A percentile compares a stretch with the other conserved stretches of the same genome.
These are phyloP conservation scores for Mucor lusitanicus DNA, from an alignment of 371 early-diverging fungal genomes.

Conservation along the genomic window DNA sequence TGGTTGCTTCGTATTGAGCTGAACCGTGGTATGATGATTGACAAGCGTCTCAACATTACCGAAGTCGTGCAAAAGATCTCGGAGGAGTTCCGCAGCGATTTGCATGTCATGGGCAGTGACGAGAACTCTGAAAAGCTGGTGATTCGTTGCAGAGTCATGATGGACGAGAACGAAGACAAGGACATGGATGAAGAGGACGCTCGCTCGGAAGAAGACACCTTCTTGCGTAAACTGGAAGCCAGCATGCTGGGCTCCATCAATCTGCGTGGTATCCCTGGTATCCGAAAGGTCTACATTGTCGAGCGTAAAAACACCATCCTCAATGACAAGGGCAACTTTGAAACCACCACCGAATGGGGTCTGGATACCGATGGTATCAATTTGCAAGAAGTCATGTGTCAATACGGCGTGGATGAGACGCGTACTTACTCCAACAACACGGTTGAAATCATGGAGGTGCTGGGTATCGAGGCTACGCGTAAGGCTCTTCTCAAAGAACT, in stretches of 20 bases:
- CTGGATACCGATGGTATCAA: conserved; percentile 99
- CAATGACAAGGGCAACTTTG: conserved; percentile 67
- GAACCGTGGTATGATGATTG: conserved; percentile 86
- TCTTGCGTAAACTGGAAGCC: conserved; percentile 83
- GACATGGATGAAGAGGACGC: conserved; percentile 67
- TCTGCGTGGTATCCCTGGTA: conserved; percentile 90
- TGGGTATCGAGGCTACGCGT: conserved; percentile 99
- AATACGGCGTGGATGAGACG: conserved; percentile 81
- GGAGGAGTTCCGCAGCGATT: conserved; percentile 73
- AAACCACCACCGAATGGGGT: conserved; percentile 75
- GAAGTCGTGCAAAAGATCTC: conserved; percentile 75
- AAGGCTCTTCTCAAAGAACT: conserved; percentile 93
- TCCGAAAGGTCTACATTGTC: conserved; percentile 92
- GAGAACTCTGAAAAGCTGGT: conserved; percentile 92
- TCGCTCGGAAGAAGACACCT: conserved; percentile 84
- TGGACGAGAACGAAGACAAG: conserved; percentile 60
- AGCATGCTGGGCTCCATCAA: conserved; percentile 86
- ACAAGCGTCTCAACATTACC: conserved; percentile 89
- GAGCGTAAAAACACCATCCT: conserved; percentile 70
- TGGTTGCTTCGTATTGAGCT: conserved; percentile 97
- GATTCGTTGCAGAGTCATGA: conserved; percentile 89
- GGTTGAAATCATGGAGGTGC: conserved; percentile 90
- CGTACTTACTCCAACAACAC: conserved; percentile 93
- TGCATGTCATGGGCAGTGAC: conserved; percentile 88
- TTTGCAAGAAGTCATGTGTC: conserved; percentile 85